Evolutionary conservation across 2,329 filamentous ascomycete genomes (phyloP), one percentile per base, ranked within the genome.

Genomic region (Cordyceps militaris): DNA sequence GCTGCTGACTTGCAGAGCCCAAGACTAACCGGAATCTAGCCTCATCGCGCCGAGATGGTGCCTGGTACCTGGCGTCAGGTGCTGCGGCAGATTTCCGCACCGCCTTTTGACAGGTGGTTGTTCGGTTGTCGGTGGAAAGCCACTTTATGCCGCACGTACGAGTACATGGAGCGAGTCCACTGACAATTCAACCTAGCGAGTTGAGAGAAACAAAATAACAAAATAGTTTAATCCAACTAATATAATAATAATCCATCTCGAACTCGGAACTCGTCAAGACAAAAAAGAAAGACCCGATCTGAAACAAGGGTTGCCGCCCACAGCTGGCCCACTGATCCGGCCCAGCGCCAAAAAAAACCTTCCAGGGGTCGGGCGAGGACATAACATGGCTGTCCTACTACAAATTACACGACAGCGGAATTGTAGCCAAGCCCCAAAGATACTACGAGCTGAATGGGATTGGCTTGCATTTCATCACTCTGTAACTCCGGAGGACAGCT

Each of bases 271-370:
- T 55, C 28, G 42, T 47, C 43, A 24, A 14, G 19, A 23, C 13
- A 43, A 23, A 43, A 55, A 42, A 52, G 16, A 52, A 46, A 55
- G 52, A 19, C 42, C 42, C 52, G 52, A 55, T 55, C 52, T 55
- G 52, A 55, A 55, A 55, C 52, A 55, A 55, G 40, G 42, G 32
- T 55, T 47, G 40, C 42, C 52, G 52, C 52, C 52, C 42, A 40
- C 52, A 46, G 28, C 26, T 32, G 19, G 51, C 28, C 51, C 51
- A 54, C 52, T 47, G 52, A 47, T 55, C 23, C 32, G 23, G 42
- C 52, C 42, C 52, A 38, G 30, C 42, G 52, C 52, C 52, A 46
- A 47, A 44, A 46, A 47, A 44, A 40, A 4, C 11, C 23, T 13
- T 24, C 24, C 50, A 40, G 24, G 50, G 50, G 36, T 6, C 3